A percentile compares a stretch with the other conserved stretches of the same genome.
phyloP scores from a whole-genome alignment of 2,329 filamentous ascomycete species.

The Colletotrichum chrysophilum region DNA sequence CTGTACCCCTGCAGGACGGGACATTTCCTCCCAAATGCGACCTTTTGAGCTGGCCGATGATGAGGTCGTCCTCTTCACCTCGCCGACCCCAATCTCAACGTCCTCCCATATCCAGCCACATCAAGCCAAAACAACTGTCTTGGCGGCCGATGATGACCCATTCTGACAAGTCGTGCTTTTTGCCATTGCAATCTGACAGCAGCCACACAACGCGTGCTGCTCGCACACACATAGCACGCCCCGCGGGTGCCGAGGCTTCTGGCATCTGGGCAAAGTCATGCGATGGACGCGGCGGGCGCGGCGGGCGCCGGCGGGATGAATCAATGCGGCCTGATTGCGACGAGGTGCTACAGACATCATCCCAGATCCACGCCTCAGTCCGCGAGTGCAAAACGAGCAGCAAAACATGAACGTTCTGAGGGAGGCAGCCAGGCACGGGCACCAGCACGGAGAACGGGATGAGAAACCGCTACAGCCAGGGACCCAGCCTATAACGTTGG shows the following conservation, averaged over 20 bases:
- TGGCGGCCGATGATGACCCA: not conserved
- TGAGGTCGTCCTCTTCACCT: not conserved
- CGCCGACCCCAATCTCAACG: not conserved
- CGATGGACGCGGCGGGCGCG: not conserved
- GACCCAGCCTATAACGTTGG: not conserved
- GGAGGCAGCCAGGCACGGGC: constrained; percentile 6
- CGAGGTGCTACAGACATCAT: not conserved
- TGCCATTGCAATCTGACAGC: not conserved
- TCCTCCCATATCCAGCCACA: not conserved
- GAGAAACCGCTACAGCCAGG: not conserved
- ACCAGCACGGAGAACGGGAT: not conserved
- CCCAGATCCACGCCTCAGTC: not conserved
- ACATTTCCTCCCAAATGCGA: not conserved
- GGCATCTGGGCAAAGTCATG: not conserved
- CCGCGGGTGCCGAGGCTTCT: not conserved
- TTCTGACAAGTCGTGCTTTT: not conserved
- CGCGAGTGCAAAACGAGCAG: not conserved
- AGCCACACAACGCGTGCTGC: not conserved
- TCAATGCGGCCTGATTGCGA: not conserved
- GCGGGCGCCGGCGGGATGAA: not conserved
- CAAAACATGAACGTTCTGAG: not conserved
- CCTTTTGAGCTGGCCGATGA: not conserved
- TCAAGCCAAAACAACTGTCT: not conserved
- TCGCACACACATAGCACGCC: not conserved
- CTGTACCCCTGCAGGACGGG: not conserved